Evolutionary conservation across 305 asterid species (phyloP), one percentile per base, ranked within the genome.

Genomic region (Coffea humblotiana): DNA sequence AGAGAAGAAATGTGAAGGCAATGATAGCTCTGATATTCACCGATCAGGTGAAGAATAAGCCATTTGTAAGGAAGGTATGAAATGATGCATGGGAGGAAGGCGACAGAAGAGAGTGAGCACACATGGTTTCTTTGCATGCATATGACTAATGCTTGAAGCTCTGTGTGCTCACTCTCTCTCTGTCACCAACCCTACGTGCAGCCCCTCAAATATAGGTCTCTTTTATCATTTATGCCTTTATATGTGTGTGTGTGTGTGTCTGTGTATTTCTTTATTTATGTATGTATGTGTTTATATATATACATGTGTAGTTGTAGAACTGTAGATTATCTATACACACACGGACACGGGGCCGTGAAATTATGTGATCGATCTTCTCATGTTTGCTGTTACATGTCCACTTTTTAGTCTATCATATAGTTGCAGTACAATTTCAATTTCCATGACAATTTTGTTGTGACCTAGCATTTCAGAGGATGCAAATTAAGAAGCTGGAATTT

Each of bases 41-140:
- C 27, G 63, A 25, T 5, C 43, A 49, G 63, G 25, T 47, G 76
- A 49, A n/a, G 23, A 49, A 48, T 14, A 65, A 29, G 18, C 52
- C 13, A 48, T 48, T 60, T 21, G 13, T 14, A 66, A 66, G 71
- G 71, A 35, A 32, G 16, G 66, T 40, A 40, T 40, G 43, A 40
- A 40, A 5, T 40, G 43, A 40, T 40, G 43, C 43, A 43, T 9
- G 69, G 12, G 54, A 40, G 74, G 63, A 48, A 73, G 75, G 83
- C 70, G 83, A 74, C 83, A 74, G 83, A 79, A 79, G 86, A 83
- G 83, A 79, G 83, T 83, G 86, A 64, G 86, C 83, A 83, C 83
- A 65, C 78, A 71, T 61, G 68, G 48, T 45, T 45, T 78, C 66
- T 61, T 63, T 75, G 81, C 81, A 83, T 79, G 83, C 43, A 51